Evolutionary conservation across 345 rosid species (phyloP).

Genomic region (Citrus medica): DNA sequence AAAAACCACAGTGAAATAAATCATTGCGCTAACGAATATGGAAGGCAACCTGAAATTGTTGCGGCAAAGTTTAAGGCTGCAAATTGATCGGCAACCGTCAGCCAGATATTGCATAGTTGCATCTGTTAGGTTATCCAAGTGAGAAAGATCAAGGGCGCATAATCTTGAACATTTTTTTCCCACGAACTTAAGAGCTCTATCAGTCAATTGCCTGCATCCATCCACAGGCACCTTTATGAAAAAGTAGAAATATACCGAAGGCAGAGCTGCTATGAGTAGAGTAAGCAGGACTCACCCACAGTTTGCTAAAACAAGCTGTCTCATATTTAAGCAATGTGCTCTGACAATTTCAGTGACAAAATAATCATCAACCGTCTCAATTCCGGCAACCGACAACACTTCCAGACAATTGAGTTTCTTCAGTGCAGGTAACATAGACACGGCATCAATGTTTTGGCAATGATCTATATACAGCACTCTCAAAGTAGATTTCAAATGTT

Average conservation of each 20-base stretch:
- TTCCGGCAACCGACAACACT: slow-evolving; percentile 41
- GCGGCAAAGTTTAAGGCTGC: slow-evolving; percentile 27
- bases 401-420: slow-evolving; percentile 26
- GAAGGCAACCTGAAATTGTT: slow-evolving; percentile 30
- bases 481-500: slow-evolving; percentile 24
- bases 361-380: slow-evolving; percentile 28
- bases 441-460: slow-evolving; percentile 35
- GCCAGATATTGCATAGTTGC: slow-evolving; percentile 33
- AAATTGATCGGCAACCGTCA: slow-evolving; percentile 38
- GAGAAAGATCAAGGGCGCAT: slow-evolving; percentile 41
- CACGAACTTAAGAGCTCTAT: slow-evolving; percentile 25
- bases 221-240: slow-evolving; percentile 11
- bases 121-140: slow-evolving; percentile 36
- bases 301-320: slow-evolving; percentile 30
- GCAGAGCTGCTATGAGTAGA: background rate
- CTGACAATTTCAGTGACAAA: slow-evolving; percentile 18
- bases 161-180: slow-evolving; percentile 31
- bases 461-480: slow-evolving; percentile 47
- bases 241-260: background rate
- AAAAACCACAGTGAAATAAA: background rate
- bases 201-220: slow-evolving; percentile 46
- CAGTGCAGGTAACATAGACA: slow-evolving; percentile 27
- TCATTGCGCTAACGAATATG: background rate
- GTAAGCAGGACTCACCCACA: slow-evolving; percentile 17
- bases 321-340: slow-evolving; percentile 32